Evolutionary conservation across 2,329 filamentous ascomycete genomes (phyloP).

Genomic region (Alternaria longipes): DNA sequence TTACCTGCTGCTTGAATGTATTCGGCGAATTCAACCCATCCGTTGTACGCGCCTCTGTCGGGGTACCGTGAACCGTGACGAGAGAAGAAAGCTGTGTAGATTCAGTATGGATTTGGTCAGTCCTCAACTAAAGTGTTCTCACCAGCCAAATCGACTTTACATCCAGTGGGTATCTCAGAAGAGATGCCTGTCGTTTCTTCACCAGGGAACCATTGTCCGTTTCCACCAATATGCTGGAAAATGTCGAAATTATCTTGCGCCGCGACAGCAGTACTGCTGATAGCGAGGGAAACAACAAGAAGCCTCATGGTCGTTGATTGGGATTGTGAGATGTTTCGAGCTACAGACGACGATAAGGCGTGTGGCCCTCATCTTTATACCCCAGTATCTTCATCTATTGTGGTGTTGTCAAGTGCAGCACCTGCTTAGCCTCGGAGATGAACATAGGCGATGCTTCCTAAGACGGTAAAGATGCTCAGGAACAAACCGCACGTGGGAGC

Average conservation of each 20-base stretch:
- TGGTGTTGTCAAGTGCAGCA: conserved; percentile 1
- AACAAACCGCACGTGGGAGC: conserved; percentile 14
- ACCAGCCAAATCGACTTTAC: conserved; percentile 65
- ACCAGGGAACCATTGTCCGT: conserved; percentile 52
- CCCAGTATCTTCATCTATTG: neutral
- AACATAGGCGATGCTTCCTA: conserved; percentile 33
- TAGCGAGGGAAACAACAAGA: conserved; percentile 25
- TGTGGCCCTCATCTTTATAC: conserved; percentile 12
- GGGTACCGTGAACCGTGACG: conserved; percentile 72
- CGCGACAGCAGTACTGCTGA: conserved; percentile 16
- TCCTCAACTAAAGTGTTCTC: neutral
- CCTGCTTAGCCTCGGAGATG: conserved; percentile 33
- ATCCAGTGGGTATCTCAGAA: conserved; percentile 63
- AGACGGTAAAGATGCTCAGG: conserved; percentile 23
- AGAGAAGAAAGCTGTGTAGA: conserved; percentile 59
- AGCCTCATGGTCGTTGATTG: conserved; percentile 29
- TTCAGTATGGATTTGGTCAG: neutral
- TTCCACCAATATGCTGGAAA: conserved; percentile 51
- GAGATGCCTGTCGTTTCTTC: conserved; percentile 64
- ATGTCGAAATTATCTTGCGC: conserved; percentile 42
- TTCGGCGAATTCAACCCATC: conserved; percentile 58
- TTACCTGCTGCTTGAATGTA: conserved; percentile 60
- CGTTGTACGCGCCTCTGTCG: conserved; percentile 66
- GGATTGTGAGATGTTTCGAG: neutral
- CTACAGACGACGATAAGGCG: neutral